Evolutionary conservation across 148 eudicot species (phyloP).

Genomic region (Polygonum maritimum): DNA sequence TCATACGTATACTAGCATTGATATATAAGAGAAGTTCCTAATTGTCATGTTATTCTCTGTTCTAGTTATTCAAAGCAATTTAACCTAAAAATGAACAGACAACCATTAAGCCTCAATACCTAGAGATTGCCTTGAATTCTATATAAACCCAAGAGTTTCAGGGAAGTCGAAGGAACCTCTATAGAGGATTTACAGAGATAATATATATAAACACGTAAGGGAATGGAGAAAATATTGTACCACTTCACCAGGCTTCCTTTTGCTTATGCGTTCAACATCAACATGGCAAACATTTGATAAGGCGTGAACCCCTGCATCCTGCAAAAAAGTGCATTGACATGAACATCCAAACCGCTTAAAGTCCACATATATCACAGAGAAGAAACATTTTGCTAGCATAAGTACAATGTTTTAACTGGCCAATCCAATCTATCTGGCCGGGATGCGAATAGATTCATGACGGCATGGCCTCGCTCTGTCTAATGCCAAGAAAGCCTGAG

Average conservation of each 20-base stretch:
- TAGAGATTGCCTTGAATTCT: background rate
- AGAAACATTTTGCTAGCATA: background rate
- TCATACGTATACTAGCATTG: background rate
- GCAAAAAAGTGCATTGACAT: conserved; percentile 12
- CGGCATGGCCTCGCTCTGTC: background rate
- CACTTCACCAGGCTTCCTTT: conserved; percentile 95
- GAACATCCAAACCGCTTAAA: background rate
- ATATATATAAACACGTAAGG: background rate
- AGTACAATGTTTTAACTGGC: background rate
- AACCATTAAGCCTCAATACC: background rate
- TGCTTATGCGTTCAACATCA: conserved; percentile 87
- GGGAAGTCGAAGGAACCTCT: background rate
- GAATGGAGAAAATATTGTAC: conserved; percentile 23
- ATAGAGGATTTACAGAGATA: background rate
- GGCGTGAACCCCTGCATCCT: conserved; percentile 99
- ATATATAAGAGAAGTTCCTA: background rate
- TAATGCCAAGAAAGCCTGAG: background rate
- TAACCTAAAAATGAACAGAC: background rate
- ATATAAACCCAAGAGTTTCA: background rate
- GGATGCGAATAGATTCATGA: background rate
- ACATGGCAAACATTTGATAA: conserved; percentile 96
- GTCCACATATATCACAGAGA: background rate
- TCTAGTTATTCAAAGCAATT: background rate
- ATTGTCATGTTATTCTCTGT: background rate
- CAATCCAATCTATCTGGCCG: background rate